Conservation (phyloP, 2,329 filamentous ascomycete species). For the Alternaria alternata region DNA sequence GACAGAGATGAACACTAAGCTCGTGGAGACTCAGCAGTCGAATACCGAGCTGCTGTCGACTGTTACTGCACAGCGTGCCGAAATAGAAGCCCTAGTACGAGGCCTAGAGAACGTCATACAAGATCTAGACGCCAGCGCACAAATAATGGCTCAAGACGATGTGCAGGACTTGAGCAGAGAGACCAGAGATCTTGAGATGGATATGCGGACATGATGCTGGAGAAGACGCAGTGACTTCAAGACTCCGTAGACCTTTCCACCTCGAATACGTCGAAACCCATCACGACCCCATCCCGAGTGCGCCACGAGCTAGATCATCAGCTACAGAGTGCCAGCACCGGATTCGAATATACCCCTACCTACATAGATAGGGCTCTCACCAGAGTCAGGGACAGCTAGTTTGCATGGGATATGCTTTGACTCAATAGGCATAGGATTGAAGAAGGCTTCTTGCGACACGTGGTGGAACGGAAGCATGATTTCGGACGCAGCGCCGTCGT, state of each 20-base stretch:
- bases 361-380: not conserved
- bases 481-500: not conserved
- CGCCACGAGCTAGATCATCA: not conserved
- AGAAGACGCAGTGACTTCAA: not conserved
- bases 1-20: conserved; percentile 57
- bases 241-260: not conserved
- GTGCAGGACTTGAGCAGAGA: conserved; percentile 48
- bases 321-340: not conserved
- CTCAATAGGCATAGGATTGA: not conserved
- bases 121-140: conserved; percentile 63
- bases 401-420: not conserved
- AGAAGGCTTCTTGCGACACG: not conserved
- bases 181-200: conserved; percentile 46
- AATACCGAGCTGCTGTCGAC: conserved; percentile 63
- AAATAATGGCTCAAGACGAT: conserved; percentile 51
- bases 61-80: conserved; percentile 62
- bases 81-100: conserved; percentile 64
- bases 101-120: conserved; percentile 64
- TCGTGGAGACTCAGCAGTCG: conserved; percentile 60
- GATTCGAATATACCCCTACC: not conserved
- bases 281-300: not conserved
- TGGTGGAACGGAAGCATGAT: not conserved
- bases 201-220: conserved; percentile 44
- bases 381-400: not conserved
- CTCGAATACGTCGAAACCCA: not conserved